Evolutionary conservation across 169 alveolate genomes (phyloP).

Genomic region (Babesia sp.): DNA sequence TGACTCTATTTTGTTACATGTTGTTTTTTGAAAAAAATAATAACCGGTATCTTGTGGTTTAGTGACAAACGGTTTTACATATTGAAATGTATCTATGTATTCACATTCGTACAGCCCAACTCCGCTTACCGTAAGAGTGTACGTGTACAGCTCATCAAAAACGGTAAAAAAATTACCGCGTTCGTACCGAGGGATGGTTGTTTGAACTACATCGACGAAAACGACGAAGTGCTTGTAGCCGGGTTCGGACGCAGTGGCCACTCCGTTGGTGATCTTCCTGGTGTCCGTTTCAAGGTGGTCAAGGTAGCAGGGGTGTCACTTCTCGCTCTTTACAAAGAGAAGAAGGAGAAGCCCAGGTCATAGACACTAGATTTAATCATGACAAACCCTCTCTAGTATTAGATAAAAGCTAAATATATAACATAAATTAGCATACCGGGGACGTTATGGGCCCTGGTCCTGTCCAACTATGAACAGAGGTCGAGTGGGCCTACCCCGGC

Average conservation of each 20-base stretch:
- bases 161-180: slow-evolving; percentile 98
- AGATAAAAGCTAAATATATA: no score
- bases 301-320: slow-evolving; percentile 96
- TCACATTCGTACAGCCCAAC: slow-evolving; percentile 91
- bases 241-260: slow-evolving; percentile 99
- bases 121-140: slow-evolving; percentile 99
- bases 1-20: slow-evolving; percentile 1
- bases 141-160: slow-evolving; percentile 98
- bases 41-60: no score
- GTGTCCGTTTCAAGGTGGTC: slow-evolving; percentile 99
- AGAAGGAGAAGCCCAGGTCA: slow-evolving; percentile 96
- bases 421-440: no score
- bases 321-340: slow-evolving; percentile 94
- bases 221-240: slow-evolving; percentile 98
- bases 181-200: slow-evolving; percentile 99
- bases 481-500: no score
- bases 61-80: no score
- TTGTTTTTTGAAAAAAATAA: no score
- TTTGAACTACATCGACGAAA: slow-evolving; percentile 98
- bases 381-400: no score
- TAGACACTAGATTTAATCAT: slow-evolving; percentile 64
- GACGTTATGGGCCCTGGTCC: no score
- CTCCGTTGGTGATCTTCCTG: slow-evolving; percentile 99
- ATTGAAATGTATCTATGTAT: no score
- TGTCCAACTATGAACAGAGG: no score